These are phyloP conservation scores for Saccharomycopsis sp. DNA, from an alignment of 805 yeast species.

Conservation along the genomic window DNA sequence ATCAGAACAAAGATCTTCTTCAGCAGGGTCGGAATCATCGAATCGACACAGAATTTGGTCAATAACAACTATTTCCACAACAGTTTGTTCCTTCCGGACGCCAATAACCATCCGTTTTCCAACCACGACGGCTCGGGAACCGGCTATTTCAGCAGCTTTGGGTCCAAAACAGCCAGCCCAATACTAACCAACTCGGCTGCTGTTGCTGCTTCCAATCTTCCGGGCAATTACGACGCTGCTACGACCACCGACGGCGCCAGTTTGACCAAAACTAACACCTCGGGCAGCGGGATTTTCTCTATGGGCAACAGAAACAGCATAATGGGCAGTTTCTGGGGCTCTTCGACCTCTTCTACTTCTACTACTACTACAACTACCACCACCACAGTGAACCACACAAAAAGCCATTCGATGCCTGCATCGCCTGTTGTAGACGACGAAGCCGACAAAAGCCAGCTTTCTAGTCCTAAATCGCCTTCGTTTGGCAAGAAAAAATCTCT, in stretches of 20 bases:
- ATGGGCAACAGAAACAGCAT: constrained; percentile 18
- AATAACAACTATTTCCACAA: constrained; percentile 12
- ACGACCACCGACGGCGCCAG: constrained; percentile 1
- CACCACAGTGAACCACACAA: not conserved
- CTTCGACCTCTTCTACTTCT: not conserved
- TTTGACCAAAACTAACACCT: not conserved
- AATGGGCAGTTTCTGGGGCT: constrained; percentile 18
- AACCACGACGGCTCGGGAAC: not conserved
- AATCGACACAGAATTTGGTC: constrained; percentile 13
- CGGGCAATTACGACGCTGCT: not conserved
- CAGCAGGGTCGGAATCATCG: constrained; percentile 63
- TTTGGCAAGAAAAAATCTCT: not conserved
- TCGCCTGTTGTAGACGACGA: not conserved
- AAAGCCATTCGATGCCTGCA: not conserved
- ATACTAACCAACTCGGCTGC: constrained; percentile 25
- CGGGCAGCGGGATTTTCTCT: constrained; percentile 11
- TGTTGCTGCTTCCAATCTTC: constrained; percentile 22
- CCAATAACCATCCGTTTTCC: not conserved
- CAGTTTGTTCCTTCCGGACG: not conserved
- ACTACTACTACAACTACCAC: not conserved
- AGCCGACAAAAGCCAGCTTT: not conserved
- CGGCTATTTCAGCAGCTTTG: constrained; percentile 27
- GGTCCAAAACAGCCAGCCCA: constrained; percentile 18
- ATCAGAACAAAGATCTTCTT: constrained; percentile 73
- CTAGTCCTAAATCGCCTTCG: not conserved